Conservation (phyloP, 2,329 filamentous ascomycete genomes). For the Fusarium agapanthi region DNA sequence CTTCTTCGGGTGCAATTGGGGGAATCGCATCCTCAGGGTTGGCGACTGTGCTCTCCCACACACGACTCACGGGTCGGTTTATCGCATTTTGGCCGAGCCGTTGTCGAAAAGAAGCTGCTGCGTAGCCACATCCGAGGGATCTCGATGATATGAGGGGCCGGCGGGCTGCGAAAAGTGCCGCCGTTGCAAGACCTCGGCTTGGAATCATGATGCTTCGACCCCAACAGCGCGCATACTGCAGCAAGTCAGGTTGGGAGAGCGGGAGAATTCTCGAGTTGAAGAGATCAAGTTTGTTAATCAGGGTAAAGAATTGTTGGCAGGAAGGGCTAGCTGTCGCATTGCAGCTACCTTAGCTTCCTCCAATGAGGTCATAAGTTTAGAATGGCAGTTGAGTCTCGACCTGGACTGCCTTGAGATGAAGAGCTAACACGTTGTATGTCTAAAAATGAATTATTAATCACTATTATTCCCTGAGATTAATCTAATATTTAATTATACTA, state of each 20-base stretch:
- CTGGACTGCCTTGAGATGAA: background rate
- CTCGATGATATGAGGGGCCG: constrained; percentile 29
- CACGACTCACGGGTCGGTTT: constrained; percentile 17
- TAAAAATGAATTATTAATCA: background rate
- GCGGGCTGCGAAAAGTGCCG: constrained; percentile 37
- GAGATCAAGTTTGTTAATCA: background rate
- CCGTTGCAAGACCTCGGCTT: constrained; percentile 37
- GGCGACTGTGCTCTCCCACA: constrained; percentile 40
- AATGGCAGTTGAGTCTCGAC: background rate
- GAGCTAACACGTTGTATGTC: background rate
- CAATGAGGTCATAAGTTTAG: constrained; percentile 13
- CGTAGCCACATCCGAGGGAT: constrained; percentile 9
- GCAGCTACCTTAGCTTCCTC: constrained; percentile 6
- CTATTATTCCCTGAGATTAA: background rate
- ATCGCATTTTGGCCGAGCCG: background rate
- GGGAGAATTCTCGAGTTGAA: background rate
- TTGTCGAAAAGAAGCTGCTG: constrained; percentile 23
- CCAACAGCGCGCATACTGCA: constrained; percentile 19
- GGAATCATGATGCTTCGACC: constrained; percentile 41
- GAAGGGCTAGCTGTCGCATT: constrained; percentile 8
- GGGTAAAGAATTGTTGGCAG: background rate
- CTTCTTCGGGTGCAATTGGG: constrained; percentile 41
- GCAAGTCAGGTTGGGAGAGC: background rate
- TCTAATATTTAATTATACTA: background rate
- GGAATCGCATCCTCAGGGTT: constrained; percentile 21